phyloP scores from a whole-genome alignment of 2,329 filamentous ascomycete genomes.

The Talaromyces funiculosus region DNA sequence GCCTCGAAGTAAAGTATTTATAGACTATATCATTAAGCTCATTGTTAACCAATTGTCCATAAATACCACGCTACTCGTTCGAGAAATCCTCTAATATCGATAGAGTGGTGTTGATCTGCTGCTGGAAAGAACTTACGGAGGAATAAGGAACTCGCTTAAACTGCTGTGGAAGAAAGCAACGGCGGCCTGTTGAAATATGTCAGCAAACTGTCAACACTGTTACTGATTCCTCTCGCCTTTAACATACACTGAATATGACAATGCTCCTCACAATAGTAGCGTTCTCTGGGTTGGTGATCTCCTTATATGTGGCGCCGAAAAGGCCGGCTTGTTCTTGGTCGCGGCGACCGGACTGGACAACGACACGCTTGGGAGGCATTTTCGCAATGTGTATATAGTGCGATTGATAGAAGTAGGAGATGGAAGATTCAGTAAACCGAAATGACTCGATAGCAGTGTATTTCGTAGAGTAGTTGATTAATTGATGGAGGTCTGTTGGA shows the following conservation, averaged over 20 bases:
- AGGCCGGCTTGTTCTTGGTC: slow-evolving; percentile 42
- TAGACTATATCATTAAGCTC: neutral
- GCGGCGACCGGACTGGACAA: slow-evolving; percentile 45
- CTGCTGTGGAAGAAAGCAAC: slow-evolving; percentile 63
- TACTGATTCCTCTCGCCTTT: neutral
- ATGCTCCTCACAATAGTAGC: slow-evolving; percentile 63
- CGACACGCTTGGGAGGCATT: slow-evolving; percentile 60
- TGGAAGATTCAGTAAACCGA: neutral
- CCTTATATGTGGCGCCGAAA: slow-evolving; percentile 55
- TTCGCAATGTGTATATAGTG: neutral
- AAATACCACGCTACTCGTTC: neutral
- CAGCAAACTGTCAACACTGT: neutral
- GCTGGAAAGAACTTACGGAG: slow-evolving; percentile 45
- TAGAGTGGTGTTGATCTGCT: neutral
- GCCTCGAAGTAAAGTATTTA: neutral
- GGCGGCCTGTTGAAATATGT: slow-evolving; percentile 47
- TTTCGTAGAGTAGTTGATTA: neutral
- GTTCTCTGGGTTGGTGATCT: slow-evolving; percentile 63
- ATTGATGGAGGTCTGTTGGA: slow-evolving; percentile 14
- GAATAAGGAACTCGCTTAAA: slow-evolving; percentile 62
- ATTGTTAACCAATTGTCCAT: neutral
- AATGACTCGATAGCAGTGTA: neutral
- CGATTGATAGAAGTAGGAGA: neutral
- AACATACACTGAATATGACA: slow-evolving; percentile 61
- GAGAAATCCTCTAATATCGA: too few species aligned